Conservation (phyloP, 2,329 filamentous ascomycete genomes). For the Rhynchosporium agropyri region DNA sequence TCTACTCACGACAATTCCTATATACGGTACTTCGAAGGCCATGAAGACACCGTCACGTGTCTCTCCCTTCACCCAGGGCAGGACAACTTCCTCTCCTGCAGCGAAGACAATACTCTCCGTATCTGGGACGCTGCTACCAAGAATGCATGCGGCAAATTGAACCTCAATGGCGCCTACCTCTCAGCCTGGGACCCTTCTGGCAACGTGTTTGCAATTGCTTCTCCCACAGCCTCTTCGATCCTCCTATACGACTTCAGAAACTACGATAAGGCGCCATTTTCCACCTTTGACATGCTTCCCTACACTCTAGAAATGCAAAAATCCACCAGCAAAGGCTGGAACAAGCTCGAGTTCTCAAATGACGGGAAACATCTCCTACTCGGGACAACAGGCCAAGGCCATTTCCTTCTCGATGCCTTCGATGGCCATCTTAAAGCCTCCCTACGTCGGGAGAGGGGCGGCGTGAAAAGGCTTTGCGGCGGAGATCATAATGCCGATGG, state of each 20-base stretch:
- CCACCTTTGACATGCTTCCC: constrained; percentile 73
- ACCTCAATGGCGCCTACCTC: constrained; percentile 79
- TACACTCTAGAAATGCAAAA: constrained; percentile 58
- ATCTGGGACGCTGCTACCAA: constrained; percentile 82
- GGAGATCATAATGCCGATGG: constrained; percentile 50
- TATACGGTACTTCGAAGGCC: constrained; percentile 93
- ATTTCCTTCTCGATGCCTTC: constrained; percentile 94
- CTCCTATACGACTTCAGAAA: constrained; percentile 93
- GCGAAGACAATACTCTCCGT: constrained; percentile 85
- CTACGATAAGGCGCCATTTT: constrained; percentile 89
- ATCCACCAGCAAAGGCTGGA: constrained; percentile 70
- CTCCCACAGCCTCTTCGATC: constrained; percentile 75
- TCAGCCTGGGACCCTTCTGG: constrained; percentile 91
- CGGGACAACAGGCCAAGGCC: constrained; percentile 79
- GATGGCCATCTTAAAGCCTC: constrained; percentile 78
- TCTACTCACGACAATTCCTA: constrained; percentile 96
- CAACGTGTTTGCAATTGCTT: constrained; percentile 87
- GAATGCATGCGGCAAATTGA: constrained; percentile 76
- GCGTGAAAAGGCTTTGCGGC: constrained; percentile 54
- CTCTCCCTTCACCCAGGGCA: constrained; percentile 81
- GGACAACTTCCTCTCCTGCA: constrained; percentile 91
- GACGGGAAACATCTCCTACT: constrained; percentile 87
- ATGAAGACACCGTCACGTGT: constrained; percentile 81
- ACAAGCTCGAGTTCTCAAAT: constrained; percentile 91
- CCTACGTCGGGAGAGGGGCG: constrained; percentile 60